Evolutionary conservation across 441 rosid genomes (phyloP), one percentile per base, ranked within the genome.

Genomic region (Viola pubescens): DNA sequence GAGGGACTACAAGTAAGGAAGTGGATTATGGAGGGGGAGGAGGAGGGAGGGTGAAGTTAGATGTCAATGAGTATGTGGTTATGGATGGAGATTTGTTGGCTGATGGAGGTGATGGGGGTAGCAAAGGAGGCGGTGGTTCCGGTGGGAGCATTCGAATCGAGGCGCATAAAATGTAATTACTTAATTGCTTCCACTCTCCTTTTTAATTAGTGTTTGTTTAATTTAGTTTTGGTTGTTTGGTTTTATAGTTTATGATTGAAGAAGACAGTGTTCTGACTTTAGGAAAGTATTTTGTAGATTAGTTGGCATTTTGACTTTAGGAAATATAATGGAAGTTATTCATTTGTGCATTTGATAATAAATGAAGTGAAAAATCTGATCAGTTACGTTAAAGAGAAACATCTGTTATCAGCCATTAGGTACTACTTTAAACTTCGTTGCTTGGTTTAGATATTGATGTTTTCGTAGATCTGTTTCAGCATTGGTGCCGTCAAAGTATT

Each of bases 81-180:
- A 77, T 94, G 60, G 82, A 81, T n/a, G 99, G 97, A 46, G 70
- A 64, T 68, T 52, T 94, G 66, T 77, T 79, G 81, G 96, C 97
- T 0, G 87, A 91, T 54, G 99, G 99, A 38, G 97, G 78, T 54
- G 76, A 81, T 71, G 97, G 91, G 52, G 96, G 98, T 57, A 73
- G 43, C 56, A 91, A 88, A 69, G 99, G 99, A 38, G 99, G 99
- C 39, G 99, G 99, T 40, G 99, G 99, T 3, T 78, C 97, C 40
- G 99, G 98, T 60, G 99, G 99, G 19, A 88, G 98, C 75, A 78
- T 94, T 69, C 70, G 63, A 58, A 74, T 94, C 63, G 73, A 46
- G 64, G 87, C 98, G 37, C 65, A 81, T 63, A 91, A 80, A 75
- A 91, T 91, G 99, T 94, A 90, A 85, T 62, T 50, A 9, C 49